A percentile compares a stretch with the other conserved stretches of the same genome.
Conservation (phyloP, 257 asterid genomes). For the Forsythia suspensa region DNA sequence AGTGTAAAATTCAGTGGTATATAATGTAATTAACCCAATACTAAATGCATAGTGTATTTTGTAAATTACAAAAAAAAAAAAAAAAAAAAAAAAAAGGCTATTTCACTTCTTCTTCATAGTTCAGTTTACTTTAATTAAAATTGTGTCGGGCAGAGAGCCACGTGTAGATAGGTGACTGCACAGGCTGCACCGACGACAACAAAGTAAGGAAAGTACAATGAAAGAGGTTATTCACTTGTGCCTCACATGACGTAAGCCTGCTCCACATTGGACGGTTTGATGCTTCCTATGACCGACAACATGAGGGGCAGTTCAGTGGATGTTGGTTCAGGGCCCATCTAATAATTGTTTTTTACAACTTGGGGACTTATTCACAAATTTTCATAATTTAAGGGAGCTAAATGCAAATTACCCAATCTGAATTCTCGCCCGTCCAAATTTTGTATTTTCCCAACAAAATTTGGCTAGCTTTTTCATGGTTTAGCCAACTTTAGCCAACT, state of each 20-base stretch:
- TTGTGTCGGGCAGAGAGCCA: neutral
- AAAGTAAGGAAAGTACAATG: neutral
- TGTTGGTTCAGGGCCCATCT: conserved; percentile 33
- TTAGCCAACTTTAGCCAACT: too few species aligned
- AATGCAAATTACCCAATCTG: neutral
- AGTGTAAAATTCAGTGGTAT: too few species aligned
- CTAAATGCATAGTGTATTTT: too few species aligned
- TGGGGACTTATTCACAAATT: neutral
- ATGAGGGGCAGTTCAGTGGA: conserved; percentile 1
- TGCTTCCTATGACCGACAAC: conserved; percentile 10
- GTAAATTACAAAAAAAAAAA: too few species aligned
- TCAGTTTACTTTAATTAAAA: neutral
- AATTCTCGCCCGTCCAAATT: neutral
- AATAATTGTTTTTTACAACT: conserved; percentile 2
- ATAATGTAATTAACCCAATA: too few species aligned
- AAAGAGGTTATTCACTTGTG: neutral
- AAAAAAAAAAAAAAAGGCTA: too few species aligned
- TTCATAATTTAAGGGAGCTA: neutral
- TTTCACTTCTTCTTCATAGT: too few species aligned
- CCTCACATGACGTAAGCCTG: conserved; percentile 16
- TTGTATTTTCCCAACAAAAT: too few species aligned
- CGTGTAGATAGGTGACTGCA: conserved; percentile 30
- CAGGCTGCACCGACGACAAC: conserved; percentile 39
- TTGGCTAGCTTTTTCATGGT: too few species aligned
- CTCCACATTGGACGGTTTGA: conserved; percentile 21